phyloP scores from a whole-genome alignment of 805 yeast genomes.

The Saturnispora halmiae region DNA sequence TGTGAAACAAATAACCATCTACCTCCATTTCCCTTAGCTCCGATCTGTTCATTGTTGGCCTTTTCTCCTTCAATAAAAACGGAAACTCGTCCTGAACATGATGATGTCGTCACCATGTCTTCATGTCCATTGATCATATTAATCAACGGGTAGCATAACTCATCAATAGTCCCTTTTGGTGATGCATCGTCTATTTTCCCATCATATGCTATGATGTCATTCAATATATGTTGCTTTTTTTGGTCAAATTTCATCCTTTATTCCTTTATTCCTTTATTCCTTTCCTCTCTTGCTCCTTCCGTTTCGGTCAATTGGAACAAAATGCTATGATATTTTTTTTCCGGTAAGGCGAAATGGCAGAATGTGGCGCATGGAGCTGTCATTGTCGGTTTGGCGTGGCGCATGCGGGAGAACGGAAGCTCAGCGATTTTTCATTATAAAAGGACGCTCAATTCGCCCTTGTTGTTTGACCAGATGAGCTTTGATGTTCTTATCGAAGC shows the following conservation, averaged over 20 bases:
- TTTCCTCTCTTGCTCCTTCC: not conserved
- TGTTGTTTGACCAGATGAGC: too few relatives aligned
- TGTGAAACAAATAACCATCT: conserved; percentile 78
- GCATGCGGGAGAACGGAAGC: conserved; percentile 12
- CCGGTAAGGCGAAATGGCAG: not conserved
- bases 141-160: conserved; percentile 62
- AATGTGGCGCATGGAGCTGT: conserved; percentile 3
- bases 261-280: conserved; percentile 10
- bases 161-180: conserved; percentile 85
- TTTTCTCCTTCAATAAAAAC: conserved; percentile 73
- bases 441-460: too few relatives aligned
- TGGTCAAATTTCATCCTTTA: conserved; percentile 51
- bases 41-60: conserved; percentile 35
- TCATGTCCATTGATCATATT: conserved; percentile 50
- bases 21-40: conserved; percentile 83
- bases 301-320: too few relatives aligned
- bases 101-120: conserved; percentile 77
- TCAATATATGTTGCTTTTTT: conserved; percentile 46
- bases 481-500: too few relatives aligned
- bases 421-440: conserved; percentile 4
- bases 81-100: conserved; percentile 82
- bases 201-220: conserved; percentile 40
- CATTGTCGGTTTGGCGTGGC: conserved; percentile 6
- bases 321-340: not conserved
- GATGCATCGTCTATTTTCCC: conserved; percentile 52